Base-by-base conservation (phyloP, 129 eudicot genomes). In the Arctium minus region DNA sequence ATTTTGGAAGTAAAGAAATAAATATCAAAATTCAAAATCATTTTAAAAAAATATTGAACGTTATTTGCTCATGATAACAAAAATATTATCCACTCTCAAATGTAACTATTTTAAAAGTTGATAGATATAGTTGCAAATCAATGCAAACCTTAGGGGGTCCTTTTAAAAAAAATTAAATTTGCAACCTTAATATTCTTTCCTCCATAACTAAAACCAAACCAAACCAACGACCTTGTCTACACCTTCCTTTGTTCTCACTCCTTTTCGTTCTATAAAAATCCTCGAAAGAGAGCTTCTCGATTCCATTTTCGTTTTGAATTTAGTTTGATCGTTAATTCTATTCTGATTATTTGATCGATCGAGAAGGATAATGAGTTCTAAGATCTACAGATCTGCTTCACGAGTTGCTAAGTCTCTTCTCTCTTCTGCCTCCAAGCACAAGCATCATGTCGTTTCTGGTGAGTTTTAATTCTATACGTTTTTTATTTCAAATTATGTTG, bases 331-430 rank as follows among this genome's bases (percentile, higher is more conserved):
- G 68, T 42, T 42, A 8, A 50, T 77, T 33, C 27, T 32, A 11
- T 78, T 78, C 30, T 32, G 36, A 70, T 46, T 56, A 33, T 18
- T 88, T 27, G 10, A 67, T 82, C 46, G 11, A 67, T 64, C 38
- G 38, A 73, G 69, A 36, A 38, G 50, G 65, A 80, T 1, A 70
- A 96, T 96, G 99, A 93, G 90, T 72, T 89, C 96, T 12, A 92
- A 90, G 77, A 82, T 93, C 67, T 87, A 80, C 92, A 89, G 91
- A 90, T 89, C 96, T 18, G 93, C 93, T 13, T 80, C 97, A 53
- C 89, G 91, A 76, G 90, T 88, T 62, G 91, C 97, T 18, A 89
- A 91, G 73, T 87, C 97, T 40, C 67, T 96, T 22, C 88, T 96
- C 77, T 84, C 44, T 31, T 96, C 94, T 53, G 88, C 97, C 80